Conservation (phyloP, 768 basidiomycete genomes). For the Rhodotorula babjevae region DNA sequence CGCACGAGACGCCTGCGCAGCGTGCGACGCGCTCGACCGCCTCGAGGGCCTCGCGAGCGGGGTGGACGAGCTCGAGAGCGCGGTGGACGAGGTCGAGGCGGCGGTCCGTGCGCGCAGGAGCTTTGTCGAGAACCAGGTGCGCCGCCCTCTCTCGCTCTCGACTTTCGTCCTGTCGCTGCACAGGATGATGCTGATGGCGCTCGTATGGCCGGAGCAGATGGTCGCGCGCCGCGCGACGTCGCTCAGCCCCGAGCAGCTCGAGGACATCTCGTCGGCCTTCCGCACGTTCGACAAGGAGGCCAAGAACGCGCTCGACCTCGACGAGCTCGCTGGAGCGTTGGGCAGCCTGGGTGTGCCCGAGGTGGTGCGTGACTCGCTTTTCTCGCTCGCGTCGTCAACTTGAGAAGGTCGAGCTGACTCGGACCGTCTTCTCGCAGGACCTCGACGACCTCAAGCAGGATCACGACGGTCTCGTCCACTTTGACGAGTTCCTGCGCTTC, state of each 20-base stretch:
- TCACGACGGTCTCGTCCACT: conserved; percentile 76
- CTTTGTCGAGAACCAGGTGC: conserved; percentile 92
- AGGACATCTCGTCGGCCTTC: conserved; percentile 96
- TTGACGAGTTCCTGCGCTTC: conserved; percentile 75
- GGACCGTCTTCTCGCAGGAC: background rate
- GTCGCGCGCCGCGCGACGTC: conserved; percentile 91
- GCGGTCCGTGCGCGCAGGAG: conserved; percentile 83
- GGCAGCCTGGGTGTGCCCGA: conserved; percentile 92
- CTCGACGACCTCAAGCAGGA: conserved; percentile 32
- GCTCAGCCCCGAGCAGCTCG: conserved; percentile 87
- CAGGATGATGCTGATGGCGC: too few species aligned
- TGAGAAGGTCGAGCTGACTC: background rate
- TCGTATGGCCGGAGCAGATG: conserved; percentile 55
- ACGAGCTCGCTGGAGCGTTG: conserved; percentile 89
- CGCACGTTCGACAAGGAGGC: conserved; percentile 88
- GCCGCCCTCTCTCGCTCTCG: conserved; percentile 30
- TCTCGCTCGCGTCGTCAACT: background rate
- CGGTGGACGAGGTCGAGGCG: conserved; percentile 73
- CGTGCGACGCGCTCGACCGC: conserved; percentile 82
- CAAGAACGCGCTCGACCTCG: conserved; percentile 73
- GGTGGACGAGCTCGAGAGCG: conserved; percentile 80
- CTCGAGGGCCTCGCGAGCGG: background rate
- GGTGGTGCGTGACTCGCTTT: conserved; percentile 58
- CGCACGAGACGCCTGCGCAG: conserved; percentile 69
- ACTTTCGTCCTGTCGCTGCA: background rate